Evolutionary conservation across 1,139 yeast species (phyloP), one percentile per base, ranked within the genome.

Genomic region (Yamadazyma jaroonii): DNA sequence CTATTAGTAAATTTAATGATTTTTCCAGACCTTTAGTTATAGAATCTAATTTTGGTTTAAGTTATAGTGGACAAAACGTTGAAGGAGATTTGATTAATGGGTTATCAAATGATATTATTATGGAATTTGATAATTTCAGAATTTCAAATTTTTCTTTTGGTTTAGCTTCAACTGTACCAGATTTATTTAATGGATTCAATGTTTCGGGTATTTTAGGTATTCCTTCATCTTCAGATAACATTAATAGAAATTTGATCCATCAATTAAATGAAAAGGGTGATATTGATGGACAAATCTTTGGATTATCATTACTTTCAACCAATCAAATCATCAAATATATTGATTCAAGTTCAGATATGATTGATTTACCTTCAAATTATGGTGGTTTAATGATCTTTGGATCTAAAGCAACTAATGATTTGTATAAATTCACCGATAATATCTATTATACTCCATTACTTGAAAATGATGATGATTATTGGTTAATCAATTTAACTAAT

Each of bases 151-250:
- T 76, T 46, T 57, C 67, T 15, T 67, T 81, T 45, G 87, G 87
- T 9, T 62, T 73, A 20, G 83, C 86, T 1, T 49, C 57, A 11
- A 42, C 61, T 4, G 81, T 78, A 2, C 85, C 85, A 3, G 64
- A 62, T 27, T 67, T 78, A 39, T 80, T 81, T 45, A 61, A 63
- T 10, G 62, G 65, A 11, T 80, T 77, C 52, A 65, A 74, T 10
- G 72, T 79, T 29, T 76, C 79, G 49, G 87, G 88, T 9, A 72
- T 81, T 32, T 55, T 81, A 43, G 88, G 87, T 1, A 62, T 81
- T 24, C 77, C 84, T 54, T 76, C 46, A 52, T 69, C 46, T 46
- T 63, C 39, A 21, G 31, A 43, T 17, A 36, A 43, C 10, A 39
- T 43, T 12, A 46, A 48, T 26, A 36, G 51, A 25, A 59, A 61